Base-by-base conservation (phyloP, 1,284 basidiomycete species). In the Amylostereum areolatum region DNA sequence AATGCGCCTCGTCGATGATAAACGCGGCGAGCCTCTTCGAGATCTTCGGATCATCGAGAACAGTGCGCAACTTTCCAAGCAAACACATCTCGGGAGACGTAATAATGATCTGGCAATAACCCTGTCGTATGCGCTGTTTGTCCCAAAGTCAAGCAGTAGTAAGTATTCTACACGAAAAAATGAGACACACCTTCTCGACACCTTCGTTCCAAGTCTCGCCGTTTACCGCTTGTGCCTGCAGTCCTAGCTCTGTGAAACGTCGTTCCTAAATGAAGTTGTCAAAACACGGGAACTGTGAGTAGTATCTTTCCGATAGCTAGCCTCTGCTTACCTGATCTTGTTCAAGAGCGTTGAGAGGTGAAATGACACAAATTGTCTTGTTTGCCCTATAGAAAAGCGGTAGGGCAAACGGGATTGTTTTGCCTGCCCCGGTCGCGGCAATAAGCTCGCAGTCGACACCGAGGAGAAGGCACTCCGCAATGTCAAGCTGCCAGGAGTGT, bases 331-430 rank as follows among this genome's bases (percentile, higher is more conserved):
- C 64, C 56, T 65, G 62, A 45, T 66, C 63, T 28, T 49, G 48
- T 52, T 70, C 55, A 3, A 71, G 55, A 6, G 59, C 54, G 46
- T 66, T 67, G 12, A 71, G 48, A 2, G 68, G 67, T 0, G 67
- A 69, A 4, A 68, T 59, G 1, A 69, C 53, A 8, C 67, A 47
- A 1, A 62, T 40, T 18, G 56, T 62, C 47, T 59, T 63, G 41
- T 30, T 55, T 45, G 2, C 35, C 37, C 45, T 50, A 45, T 35
- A 62, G 37, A 28, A 69, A 42, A 67, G 49, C 0, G 64, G 66
- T 50, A 68, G 47, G 35, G 65, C 57, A 47, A 69, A 70, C 0
- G 67, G 66, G 25, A 69, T 58, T 0, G 68, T 70, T 49, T 70
- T 69, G 2, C 66, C 66, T 2, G 59, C 54, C 1, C 68, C 63